Conservation (phyloP, 2,329 filamentous ascomycete species). For the Pseudocercospora ulei region DNA sequence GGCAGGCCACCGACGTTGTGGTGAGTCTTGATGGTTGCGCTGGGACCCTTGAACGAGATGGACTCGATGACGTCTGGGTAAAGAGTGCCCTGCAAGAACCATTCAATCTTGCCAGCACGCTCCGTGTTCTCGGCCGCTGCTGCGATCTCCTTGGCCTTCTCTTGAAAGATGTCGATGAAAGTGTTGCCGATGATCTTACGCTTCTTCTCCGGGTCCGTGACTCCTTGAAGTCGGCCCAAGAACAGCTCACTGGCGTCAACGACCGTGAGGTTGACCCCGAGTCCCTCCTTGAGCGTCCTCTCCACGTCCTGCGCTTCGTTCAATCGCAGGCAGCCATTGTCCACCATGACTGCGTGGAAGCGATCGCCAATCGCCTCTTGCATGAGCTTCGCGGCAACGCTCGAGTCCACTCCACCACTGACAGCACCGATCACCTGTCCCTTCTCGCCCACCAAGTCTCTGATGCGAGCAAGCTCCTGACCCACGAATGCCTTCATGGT, state of each 20-base stretch:
- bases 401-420: conserved; percentile 78
- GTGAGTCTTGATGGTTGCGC: conserved; percentile 63
- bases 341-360: conserved; percentile 74
- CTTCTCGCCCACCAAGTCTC: conserved; percentile 66
- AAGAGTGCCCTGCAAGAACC: conserved; percentile 77
- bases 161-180: conserved; percentile 75
- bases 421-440: conserved; percentile 75
- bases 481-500: conserved; percentile 75
- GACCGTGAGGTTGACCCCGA: conserved; percentile 84
- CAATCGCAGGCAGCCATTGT: conserved; percentile 77
- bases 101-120: conserved; percentile 67
- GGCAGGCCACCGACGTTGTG: conserved; percentile 64
- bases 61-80: conserved; percentile 66
- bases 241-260: conserved; percentile 71
- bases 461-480: conserved; percentile 70
- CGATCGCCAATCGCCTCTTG: conserved; percentile 73
- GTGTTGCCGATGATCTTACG: conserved; percentile 79
- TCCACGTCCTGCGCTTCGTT: conserved; percentile 78
- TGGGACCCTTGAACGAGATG: conserved; percentile 63
- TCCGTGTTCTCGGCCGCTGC: conserved; percentile 56
- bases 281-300: conserved; percentile 63
- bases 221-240: conserved; percentile 63
- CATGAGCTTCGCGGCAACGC: conserved; percentile 79
- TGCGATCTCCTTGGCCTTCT: conserved; percentile 66
- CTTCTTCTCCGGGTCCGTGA: conserved; percentile 72